These are phyloP conservation scores for Teratosphaeria gauchensis DNA, from an alignment of 2,329 filamentous ascomycete genomes.

Conservation along the genomic window DNA sequence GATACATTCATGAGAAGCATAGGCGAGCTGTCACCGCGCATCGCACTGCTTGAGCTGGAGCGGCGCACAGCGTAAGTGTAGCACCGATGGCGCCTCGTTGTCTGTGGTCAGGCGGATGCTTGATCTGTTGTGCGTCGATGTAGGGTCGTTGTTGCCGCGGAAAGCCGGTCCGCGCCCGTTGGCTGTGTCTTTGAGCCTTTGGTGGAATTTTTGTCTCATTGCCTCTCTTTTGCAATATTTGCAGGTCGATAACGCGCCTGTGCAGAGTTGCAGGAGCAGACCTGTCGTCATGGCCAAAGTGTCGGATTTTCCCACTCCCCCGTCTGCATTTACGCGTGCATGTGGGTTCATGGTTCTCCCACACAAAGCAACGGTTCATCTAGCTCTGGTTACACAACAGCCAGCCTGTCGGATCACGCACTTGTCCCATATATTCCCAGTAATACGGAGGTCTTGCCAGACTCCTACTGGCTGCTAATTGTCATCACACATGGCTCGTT, in stretches of 20 bases:
- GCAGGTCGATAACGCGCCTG: background rate
- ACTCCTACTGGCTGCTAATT: background rate
- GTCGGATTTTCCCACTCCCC: background rate
- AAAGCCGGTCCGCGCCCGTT: background rate
- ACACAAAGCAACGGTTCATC: constrained; percentile 2
- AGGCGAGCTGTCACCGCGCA: background rate
- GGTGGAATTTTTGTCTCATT: background rate
- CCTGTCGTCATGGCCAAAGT: background rate
- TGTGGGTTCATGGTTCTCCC: background rate
- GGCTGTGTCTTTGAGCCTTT: background rate
- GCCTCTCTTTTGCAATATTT: background rate
- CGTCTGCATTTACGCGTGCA: background rate
- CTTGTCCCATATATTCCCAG: background rate
- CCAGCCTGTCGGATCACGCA: constrained; percentile 1
- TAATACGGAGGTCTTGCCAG: background rate
- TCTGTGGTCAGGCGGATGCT: background rate
- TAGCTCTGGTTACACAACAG: constrained; percentile 1
- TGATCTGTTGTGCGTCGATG: background rate
- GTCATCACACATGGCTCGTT: background rate
- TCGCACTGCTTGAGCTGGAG: background rate
- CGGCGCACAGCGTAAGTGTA: background rate
- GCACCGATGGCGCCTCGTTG: background rate
- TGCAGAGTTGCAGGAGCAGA: background rate
- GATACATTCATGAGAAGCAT: background rate
- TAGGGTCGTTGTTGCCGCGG: background rate